These are phyloP conservation scores for Beauveria sp. DNA, from an alignment of 2,329 filamentous ascomycete genomes.

Conservation along the genomic window DNA sequence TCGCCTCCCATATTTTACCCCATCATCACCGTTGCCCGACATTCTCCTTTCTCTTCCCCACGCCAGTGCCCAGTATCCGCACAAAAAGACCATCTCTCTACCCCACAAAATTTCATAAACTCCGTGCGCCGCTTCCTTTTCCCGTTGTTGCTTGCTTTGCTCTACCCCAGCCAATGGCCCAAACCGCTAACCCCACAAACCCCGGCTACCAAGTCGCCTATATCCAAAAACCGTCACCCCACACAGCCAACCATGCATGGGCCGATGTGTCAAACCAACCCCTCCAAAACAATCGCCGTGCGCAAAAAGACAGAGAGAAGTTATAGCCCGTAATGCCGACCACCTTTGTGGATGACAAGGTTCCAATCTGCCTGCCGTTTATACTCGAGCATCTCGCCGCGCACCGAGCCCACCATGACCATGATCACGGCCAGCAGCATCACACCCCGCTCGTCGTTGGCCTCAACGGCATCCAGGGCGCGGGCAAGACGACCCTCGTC, in stretches of 20 bases:
- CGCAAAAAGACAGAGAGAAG: neutral
- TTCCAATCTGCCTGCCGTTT: conserved; percentile 69
- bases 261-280: neutral
- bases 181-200: neutral
- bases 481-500: conserved; percentile 86
- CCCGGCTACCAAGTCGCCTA: conserved; percentile 9
- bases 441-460: conserved; percentile 61
- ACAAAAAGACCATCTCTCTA: neutral
- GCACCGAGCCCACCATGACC: conserved; percentile 30
- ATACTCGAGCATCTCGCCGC: conserved; percentile 53
- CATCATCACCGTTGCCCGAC: neutral
- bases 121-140: neutral
- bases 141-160: neutral
- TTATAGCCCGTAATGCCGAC: conserved; percentile 11
- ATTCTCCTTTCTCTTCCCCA: neutral
- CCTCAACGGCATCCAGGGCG: conserved; percentile 85
- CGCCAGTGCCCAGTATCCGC: too few relatives aligned
- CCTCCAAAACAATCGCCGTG: neutral
- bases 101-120: neutral
- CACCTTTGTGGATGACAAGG: conserved; percentile 66
- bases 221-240: conserved; percentile 5
- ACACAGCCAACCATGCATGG: neutral
- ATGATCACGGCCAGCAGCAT: neutral
- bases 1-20: too few relatives aligned
- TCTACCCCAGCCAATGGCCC: neutral